phyloP scores from a whole-genome alignment of 306 rosid species.

The Begonia loranthoides region DNA sequence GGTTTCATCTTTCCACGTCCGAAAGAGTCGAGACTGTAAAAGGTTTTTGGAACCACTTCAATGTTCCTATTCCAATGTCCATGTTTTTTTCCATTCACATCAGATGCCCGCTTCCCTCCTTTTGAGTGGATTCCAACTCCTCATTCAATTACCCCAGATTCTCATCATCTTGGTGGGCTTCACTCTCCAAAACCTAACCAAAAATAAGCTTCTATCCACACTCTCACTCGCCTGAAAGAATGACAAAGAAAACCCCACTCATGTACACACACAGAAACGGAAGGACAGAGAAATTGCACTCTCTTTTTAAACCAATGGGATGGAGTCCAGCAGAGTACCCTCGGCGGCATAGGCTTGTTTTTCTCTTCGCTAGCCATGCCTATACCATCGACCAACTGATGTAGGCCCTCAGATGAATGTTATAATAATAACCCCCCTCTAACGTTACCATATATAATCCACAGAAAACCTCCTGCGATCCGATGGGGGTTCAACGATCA shows the following conservation, averaged over 20 bases:
- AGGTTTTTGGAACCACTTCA: constrained; percentile 30
- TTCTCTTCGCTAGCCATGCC: not conserved
- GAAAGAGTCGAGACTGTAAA: constrained; percentile 42
- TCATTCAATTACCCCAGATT: constrained; percentile 50
- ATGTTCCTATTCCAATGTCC: constrained; percentile 38
- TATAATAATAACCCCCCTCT: too few relatives aligned
- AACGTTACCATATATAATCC: too few relatives aligned
- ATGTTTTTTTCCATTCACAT: constrained; percentile 31
- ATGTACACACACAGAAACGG: not conserved
- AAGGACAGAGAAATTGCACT: too few relatives aligned
- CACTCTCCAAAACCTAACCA: not conserved
- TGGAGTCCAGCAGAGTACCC: not conserved
- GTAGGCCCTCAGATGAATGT: too few relatives aligned
- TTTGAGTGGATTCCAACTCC: constrained; percentile 98
- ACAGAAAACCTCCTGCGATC: too few relatives aligned
- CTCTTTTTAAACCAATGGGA: not conserved
- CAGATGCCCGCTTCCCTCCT: constrained; percentile 25
- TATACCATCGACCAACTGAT: too few relatives aligned
- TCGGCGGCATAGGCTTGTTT: not conserved
- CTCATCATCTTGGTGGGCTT: not conserved
- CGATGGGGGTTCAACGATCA: too few relatives aligned
- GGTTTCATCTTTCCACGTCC: constrained; percentile 78
- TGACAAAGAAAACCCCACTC: not conserved
- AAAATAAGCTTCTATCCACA: not conserved
- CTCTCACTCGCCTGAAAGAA: not conserved